Evolutionary conservation across 1,284 basidiomycete species (phyloP), one percentile per base, ranked within the genome.

Genomic region (Cutaneotrichosporon curvatum): DNA sequence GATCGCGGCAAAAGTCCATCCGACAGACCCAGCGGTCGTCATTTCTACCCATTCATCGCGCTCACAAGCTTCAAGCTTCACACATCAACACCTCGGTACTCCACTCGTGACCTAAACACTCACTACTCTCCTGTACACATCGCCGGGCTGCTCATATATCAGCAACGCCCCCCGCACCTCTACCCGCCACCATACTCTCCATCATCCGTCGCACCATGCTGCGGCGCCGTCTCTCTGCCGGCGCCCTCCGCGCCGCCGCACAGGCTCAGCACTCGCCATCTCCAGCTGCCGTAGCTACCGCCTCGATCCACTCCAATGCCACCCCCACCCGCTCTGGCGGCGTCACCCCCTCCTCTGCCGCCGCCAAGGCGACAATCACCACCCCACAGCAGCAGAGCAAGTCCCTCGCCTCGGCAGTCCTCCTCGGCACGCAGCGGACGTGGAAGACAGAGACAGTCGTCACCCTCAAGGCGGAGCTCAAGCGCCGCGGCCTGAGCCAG

Each of bases 401-500:
- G 43, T 54, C 55, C 8, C 61, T 85, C 46, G 83, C 81, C 34
- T 85, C 83, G 9, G 78, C 82, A 10, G 80, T 82, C 23, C 76
- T 85, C 33, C 76, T 85, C 51, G 77, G 76, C 36, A 77, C 78
- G 50, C 75, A 79, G 48, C 82, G 81, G 76, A 79, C 81, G 44
- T 66, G 79, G 76, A 66, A 76, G 48, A 48, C 36, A 42, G 67
- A 82, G 62, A 78, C 79, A 39, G 70, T 83, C 43, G 73, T 74
- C 9, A 76, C 78, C 37, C 76, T 87, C 42, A 80, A 78, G 64
- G 74, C 76, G 47, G 81, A 85, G 66, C 77, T 82, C 38, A 83
- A 76, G 63, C 68, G 70, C 42, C 79, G 83, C 41, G 82, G 83
- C 41, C 70, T 88, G 20, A 75, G 81, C 40, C 71, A 75, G 81